A percentile compares a stretch with the other conserved stretches of the same genome.
phyloP scores from a whole-genome alignment of 208 protist genomes.

The Acanthamoeba culbertsoni region DNA sequence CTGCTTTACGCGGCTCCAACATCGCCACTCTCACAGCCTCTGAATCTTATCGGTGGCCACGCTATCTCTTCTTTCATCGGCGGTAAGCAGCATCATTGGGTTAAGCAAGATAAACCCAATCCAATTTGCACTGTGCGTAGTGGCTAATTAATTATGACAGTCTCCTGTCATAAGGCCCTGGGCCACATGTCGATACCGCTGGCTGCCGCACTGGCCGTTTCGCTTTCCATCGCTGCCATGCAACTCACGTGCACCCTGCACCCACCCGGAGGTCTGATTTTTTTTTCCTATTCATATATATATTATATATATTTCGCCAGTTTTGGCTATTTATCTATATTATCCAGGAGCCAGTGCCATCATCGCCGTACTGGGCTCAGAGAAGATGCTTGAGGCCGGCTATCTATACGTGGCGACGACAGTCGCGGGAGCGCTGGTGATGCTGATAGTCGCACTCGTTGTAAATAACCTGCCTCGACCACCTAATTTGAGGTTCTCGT shows the following conservation, averaged over 20 bases:
- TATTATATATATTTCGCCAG: background rate
- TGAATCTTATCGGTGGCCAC: background rate
- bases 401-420: background rate
- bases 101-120: no score
- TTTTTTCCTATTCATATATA: background rate
- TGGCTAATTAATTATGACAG: background rate
- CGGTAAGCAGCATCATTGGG: background rate
- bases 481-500: no score
- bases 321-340: background rate
- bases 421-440: background rate
- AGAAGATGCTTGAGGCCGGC: background rate
- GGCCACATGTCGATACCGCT: background rate
- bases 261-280: background rate
- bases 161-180: background rate
- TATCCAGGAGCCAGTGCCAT: background rate
- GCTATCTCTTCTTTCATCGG: background rate
- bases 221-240: background rate
- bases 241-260: constrained; percentile 10
- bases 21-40: background rate
- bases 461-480: background rate
- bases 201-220: background rate
- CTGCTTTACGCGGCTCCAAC: background rate
- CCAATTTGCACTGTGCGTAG: background rate
- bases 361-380: background rate
- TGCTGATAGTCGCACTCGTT: background rate